Evolutionary conservation across 441 rosid species (phyloP), one percentile per base, ranked within the genome.

Genomic region (Jatropha podagrica): DNA sequence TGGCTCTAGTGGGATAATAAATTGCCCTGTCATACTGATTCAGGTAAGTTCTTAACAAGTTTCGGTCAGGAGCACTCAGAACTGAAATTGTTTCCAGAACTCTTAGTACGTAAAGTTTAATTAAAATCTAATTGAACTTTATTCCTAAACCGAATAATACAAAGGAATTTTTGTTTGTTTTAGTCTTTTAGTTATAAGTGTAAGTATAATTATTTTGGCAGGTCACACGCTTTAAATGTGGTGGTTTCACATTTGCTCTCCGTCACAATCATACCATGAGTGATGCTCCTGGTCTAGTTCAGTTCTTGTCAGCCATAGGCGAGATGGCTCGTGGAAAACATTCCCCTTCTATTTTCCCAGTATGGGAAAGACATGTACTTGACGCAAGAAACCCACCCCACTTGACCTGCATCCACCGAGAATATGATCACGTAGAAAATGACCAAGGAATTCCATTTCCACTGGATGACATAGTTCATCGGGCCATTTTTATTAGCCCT

Each of bases 321-420:
- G 87, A 84, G 61, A 66, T 84, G 18, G 85, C 89, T 0, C 74
- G 82, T 7, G 91, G 91, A 0, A 52, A 54, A 3, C 56, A 0
- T 0, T 48, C 65, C 18, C 86, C 87, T 0, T 83, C 84, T 0
- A 40, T 80, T n/a, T 59, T 65, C 0, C 86, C 90, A 0, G 77
- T 66, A 0, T 86, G 93, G 93, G 83, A 83, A 32, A 81, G 90
- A 51, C 82, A 89, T n/a, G 3, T 82, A 0, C 69, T 90, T n/a
- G 73, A 64, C 2, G 89, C 88, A 0, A 71, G 69, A 4, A 26
- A 32, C 5, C 81, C 78, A 0, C 83, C 87, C 0, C 74, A 71
- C 2, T 75, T 82, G n/a, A 84, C 85, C 0, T 71, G 75, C 60
- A 52, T 42, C 4, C 91, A 85, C 75, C 79, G 48, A 0, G 87